These are phyloP conservation scores for Geotrichum restrictum DNA, from an alignment of 1,139 yeast species.

Conservation along the genomic window DNA sequence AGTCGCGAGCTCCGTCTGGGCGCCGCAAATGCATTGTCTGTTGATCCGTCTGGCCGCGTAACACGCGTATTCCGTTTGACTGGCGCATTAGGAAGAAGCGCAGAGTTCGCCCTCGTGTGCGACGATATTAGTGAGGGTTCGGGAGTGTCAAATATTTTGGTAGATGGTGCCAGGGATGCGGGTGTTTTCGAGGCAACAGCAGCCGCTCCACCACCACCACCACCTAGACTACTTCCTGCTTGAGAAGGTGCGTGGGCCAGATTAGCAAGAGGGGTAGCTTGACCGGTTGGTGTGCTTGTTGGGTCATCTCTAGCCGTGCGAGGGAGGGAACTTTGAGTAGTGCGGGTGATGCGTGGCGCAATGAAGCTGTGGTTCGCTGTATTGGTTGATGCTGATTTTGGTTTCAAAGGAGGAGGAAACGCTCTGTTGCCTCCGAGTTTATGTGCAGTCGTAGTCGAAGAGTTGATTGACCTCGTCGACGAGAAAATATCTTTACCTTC, in stretches of 20 bases:
- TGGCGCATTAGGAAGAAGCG: constrained; percentile 12
- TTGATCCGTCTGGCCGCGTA: neutral
- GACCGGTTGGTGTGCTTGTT: constrained; percentile 3
- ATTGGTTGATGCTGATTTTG: neutral
- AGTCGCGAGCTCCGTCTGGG: constrained; percentile 17
- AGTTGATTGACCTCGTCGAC: neutral
- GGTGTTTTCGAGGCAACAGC: neutral
- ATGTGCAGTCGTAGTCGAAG: neutral
- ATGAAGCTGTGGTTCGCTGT: neutral
- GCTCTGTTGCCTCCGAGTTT: neutral
- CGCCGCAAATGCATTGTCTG: constrained; percentile 1
- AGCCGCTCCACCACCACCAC: too few species aligned
- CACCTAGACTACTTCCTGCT: neutral
- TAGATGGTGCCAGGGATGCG: neutral
- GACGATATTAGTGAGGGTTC: constrained; percentile 3
- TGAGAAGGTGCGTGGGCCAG: neutral
- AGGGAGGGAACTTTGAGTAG: neutral
- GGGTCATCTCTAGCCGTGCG: constrained; percentile 3
- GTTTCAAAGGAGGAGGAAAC: constrained; percentile 6
- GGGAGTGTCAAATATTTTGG: constrained; percentile 9
- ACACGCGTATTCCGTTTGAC: constrained; percentile 5
- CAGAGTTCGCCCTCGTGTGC: neutral
- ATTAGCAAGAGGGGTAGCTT: neutral
- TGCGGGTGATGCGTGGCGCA: neutral
- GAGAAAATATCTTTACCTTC: constrained; percentile 1